Evolutionary conservation across 2,329 filamentous ascomycete species (phyloP).

Genomic region (Cucurbitaria berberidis): DNA sequence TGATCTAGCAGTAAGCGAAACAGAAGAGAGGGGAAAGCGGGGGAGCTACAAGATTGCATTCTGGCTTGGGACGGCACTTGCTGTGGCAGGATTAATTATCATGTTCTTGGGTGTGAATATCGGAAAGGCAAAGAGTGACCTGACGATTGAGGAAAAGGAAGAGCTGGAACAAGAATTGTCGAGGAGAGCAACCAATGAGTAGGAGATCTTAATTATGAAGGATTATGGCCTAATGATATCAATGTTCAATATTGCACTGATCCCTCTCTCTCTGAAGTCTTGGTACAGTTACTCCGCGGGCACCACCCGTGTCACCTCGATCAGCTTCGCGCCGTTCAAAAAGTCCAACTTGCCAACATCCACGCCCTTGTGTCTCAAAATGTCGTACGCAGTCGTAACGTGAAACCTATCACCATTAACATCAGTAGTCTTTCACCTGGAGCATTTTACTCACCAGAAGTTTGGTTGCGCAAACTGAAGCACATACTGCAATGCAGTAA

Average conservation of each 20-base stretch:
- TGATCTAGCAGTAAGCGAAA: slow-evolving; percentile 45
- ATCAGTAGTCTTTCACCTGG: not conserved
- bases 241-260: not conserved
- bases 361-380: slow-evolving; percentile 67
- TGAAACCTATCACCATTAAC: slow-evolving; percentile 59
- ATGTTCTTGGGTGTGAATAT: slow-evolving; percentile 48
- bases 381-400: slow-evolving; percentile 63
- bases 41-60: slow-evolving; percentile 48
- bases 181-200: slow-evolving; percentile 20
- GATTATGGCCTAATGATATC: not conserved
- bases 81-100: slow-evolving; percentile 37
- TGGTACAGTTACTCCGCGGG: not conserved
- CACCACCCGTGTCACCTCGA: not conserved
- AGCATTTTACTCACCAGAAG: slow-evolving; percentile 50
- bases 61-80: slow-evolving; percentile 43
- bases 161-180: slow-evolving; percentile 41
- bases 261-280: not conserved
- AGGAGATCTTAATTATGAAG: no score
- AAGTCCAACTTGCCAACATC: slow-evolving; percentile 67
- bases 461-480: slow-evolving; percentile 62
- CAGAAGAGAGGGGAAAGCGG: slow-evolving; percentile 34
- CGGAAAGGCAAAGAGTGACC: slow-evolving; percentile 44
- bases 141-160: slow-evolving; percentile 41
- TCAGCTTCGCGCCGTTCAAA: slow-evolving; percentile 42
- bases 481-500: slow-evolving; percentile 56